A percentile compares a stretch with the other conserved stretches of the same genome.
phyloP scores from a whole-genome alignment of 108 stramenopile genomes.

The Pseudonitzschia delicatissima region DNA sequence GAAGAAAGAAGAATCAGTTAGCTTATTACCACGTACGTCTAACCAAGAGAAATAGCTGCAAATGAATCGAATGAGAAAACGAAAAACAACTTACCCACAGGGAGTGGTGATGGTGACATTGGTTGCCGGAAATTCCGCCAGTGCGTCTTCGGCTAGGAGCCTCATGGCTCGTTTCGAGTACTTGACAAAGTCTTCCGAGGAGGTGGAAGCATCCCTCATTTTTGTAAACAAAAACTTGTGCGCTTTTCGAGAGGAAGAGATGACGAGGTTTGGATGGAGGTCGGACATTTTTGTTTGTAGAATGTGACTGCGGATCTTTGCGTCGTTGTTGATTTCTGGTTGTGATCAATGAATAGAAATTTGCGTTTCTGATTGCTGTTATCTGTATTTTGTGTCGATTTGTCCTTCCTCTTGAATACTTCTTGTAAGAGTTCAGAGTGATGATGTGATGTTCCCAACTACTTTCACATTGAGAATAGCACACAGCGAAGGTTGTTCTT shows the following conservation, averaged over 20 bases:
- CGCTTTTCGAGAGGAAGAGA: constrained; percentile 39
- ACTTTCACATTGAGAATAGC: too few species aligned
- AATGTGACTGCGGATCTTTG: too few species aligned
- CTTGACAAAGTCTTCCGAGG: constrained; percentile 54
- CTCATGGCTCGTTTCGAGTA: constrained; percentile 74
- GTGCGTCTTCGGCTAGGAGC: constrained; percentile 87
- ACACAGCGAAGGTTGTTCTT: too few species aligned
- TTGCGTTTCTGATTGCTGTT: too few species aligned
- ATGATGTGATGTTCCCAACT: too few species aligned
- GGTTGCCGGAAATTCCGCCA: constrained; percentile 67
- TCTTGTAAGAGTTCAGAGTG: too few species aligned
- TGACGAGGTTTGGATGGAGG: constrained; percentile 50
- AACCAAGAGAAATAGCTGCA: neutral
- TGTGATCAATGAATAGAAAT: too few species aligned
- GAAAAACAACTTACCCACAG: constrained; percentile 38
- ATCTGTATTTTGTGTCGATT: too few species aligned
- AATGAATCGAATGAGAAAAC: neutral
- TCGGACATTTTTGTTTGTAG: constrained; percentile 5
- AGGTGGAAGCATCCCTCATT: constrained; percentile 47
- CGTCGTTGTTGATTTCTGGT: too few species aligned
- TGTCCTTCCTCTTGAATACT: too few species aligned
- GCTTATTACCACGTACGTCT: too few species aligned
- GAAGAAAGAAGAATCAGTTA: too few species aligned
- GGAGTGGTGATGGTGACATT: constrained; percentile 62
- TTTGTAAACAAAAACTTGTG: constrained; percentile 48